Base-by-base conservation (phyloP, 805 yeast species). In the Wickerhamiella azymoides region DNA sequence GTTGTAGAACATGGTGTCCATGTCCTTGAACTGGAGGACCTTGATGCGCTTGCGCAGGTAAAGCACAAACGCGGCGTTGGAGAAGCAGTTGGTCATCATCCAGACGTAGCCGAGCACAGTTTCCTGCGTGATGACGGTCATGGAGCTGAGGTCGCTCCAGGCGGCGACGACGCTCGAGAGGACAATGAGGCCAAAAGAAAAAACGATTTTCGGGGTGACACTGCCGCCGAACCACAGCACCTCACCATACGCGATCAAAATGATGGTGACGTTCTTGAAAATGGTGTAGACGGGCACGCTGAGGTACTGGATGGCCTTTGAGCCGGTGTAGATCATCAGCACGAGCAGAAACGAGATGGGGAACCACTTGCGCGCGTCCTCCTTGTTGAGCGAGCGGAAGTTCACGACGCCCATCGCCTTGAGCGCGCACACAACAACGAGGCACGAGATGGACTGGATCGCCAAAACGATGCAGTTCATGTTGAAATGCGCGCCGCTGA, bases 1-100 rank as follows among this genome's bases (percentile, higher is more conserved):
- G 76, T 92, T 92, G 80, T 88, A 92, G 71, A 79, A 92, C 96
- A 89, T 89, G 65, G 98, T 88, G 67, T 88, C 96, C 60, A 84
- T 83, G 69, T 88, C 96, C 47, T 56, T 52, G 74, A 92, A 92
- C 60, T 86, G 86, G 59, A 96, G 85, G 64, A 86, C 74, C 80
- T 89, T 89, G 61, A 92, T 89, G 73, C 97, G 84, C 76, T 86
- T 89, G 75, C 97, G 84, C 94, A 92, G 82, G 70, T 80, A 74
- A 54, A 92, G 73, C 39, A 92, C 97, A 62, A 86, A 92, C 8
- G 92, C 73, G 40, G 98, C 97, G 47, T 94, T 82, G 14, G 96
- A 77, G 62, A 89, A 71, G 72, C 98, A 92, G 77, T 92, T 92
- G 61, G 80, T 61, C 55, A 84, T 74, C 98, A 92, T 92, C 98